phyloP scores from a whole-genome alignment of 2,329 filamentous ascomycete genomes.

The Alternaria sp. region DNA sequence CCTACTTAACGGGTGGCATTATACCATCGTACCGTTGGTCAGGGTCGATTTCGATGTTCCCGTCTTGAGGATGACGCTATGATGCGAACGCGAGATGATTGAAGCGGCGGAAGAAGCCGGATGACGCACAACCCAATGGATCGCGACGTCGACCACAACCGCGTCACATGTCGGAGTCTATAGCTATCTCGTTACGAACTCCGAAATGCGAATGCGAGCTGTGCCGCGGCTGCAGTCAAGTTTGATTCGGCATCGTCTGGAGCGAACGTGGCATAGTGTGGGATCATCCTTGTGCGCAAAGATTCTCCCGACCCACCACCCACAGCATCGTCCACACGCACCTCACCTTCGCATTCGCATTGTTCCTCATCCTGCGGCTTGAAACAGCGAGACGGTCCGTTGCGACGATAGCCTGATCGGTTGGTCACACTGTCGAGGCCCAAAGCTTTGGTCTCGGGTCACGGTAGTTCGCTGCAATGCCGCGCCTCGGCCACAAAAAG shows the following conservation, averaged over 20 bases:
- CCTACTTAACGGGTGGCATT: not conserved
- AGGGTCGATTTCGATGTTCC: not conserved
- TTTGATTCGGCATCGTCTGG: not conserved
- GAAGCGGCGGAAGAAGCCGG: not conserved
- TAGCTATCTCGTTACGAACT: not conserved
- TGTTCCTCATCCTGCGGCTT: constrained; percentile 6
- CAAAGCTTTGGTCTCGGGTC: constrained; percentile 9
- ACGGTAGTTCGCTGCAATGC: constrained; percentile 31
- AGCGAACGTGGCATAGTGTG: constrained; percentile 10
- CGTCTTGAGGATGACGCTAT: not conserved
- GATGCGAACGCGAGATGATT: not conserved
- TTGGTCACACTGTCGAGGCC: constrained; percentile 18
- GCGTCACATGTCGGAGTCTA: not conserved
- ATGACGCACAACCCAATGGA: not conserved
- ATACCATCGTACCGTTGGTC: not conserved
- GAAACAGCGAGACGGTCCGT: constrained; percentile 5
- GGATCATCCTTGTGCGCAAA: constrained; percentile 4
- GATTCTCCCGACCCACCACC: constrained; percentile 8
- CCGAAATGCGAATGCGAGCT: constrained; percentile 22
- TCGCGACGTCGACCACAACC: not conserved
- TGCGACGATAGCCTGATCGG: constrained; percentile 1
- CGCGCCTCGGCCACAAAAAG: constrained; percentile 48
- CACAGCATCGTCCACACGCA: constrained; percentile 10
- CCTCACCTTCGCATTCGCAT: constrained; percentile 14
- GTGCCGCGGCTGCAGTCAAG: not conserved